Conservation (phyloP, 169 alveolate species). For the Cryptosporidium bovis region DNA sequence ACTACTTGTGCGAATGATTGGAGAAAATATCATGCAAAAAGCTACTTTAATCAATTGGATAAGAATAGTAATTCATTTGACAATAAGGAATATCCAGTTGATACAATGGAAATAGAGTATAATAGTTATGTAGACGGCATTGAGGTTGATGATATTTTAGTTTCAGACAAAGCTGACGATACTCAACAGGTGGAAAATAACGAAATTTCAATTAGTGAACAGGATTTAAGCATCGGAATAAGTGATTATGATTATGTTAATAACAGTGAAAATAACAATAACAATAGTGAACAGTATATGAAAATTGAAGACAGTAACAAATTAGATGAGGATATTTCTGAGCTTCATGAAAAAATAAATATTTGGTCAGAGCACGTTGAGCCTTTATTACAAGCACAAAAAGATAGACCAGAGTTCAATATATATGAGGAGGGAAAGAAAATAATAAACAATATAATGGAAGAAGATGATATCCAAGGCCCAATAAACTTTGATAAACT, state of each 20-base stretch:
- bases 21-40: constrained; percentile 55
- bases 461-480: background rate
- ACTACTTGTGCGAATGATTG: constrained; percentile 10
- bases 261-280: background rate
- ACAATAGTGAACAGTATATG: background rate
- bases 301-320: background rate
- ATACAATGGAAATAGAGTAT: background rate
- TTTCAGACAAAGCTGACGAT: constrained; percentile 2
- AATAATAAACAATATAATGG: constrained; percentile 27
- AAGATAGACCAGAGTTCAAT: constrained; percentile 49
- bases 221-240: background rate
- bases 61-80: constrained; percentile 3
- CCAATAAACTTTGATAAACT: constrained; percentile 14
- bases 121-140: background rate
- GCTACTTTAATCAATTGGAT: background rate
- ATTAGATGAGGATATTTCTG: background rate
- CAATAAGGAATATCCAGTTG: background rate
- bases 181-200: background rate
- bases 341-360: constrained; percentile 47
- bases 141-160: background rate
- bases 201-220: background rate
- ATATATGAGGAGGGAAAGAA: constrained; percentile 39
- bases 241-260: background rate
- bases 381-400: constrained; percentile 41
- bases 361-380: constrained; percentile 52